phyloP scores from a whole-genome alignment of 2,329 filamentous ascomycete genomes.

The Verticillium dahliae region DNA sequence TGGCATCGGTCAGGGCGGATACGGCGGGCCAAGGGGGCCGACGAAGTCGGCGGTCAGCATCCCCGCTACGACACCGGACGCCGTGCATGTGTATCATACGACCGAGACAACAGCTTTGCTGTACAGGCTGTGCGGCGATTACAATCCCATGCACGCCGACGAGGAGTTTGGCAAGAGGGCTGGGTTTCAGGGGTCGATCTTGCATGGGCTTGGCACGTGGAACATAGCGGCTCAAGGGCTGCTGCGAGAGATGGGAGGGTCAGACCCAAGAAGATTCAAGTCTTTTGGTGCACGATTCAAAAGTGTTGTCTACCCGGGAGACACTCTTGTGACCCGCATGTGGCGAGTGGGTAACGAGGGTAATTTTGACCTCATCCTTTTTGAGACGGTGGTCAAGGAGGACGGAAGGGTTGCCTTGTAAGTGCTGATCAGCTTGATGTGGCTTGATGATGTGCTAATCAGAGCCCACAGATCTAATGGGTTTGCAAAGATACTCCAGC shows the following conservation, averaged over 20 bases:
- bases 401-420: constrained; percentile 29
- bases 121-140: constrained; percentile 40
- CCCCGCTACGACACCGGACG: constrained; percentile 28
- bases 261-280: constrained; percentile 30
- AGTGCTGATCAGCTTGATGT: neutral
- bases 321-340: constrained; percentile 34
- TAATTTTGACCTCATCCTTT: constrained; percentile 24
- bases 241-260: constrained; percentile 29
- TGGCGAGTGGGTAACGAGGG: constrained; percentile 27
- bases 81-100: constrained; percentile 28
- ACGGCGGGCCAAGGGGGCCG: constrained; percentile 33
- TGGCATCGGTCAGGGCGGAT: constrained; percentile 38
- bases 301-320: constrained; percentile 38
- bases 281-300: constrained; percentile 38
- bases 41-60: constrained; percentile 21
- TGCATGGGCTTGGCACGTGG: constrained; percentile 40
- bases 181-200: constrained; percentile 37
- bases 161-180: constrained; percentile 32
- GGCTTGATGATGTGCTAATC: constrained; percentile 12
- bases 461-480: constrained; percentile 18
- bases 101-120: constrained; percentile 30
- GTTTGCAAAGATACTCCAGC: constrained; percentile 20
- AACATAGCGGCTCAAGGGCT: constrained; percentile 38
- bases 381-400: constrained; percentile 31
- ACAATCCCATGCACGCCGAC: constrained; percentile 39